Evolutionary conservation across 176 grass and related monocot species (phyloP).

Genomic region (Elymus sibiricus): DNA sequence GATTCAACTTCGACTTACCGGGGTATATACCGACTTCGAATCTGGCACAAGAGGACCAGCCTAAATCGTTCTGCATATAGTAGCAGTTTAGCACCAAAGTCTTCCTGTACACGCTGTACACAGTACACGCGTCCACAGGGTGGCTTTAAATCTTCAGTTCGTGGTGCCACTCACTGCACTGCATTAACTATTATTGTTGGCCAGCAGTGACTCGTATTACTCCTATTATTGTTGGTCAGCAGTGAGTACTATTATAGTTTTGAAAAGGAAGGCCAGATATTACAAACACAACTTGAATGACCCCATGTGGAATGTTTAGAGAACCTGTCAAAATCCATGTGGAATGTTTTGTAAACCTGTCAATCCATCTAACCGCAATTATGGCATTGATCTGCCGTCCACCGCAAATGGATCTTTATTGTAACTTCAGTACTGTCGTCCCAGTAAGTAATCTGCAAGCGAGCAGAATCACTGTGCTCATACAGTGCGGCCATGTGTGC

Average conservation of each 20-base stretch:
- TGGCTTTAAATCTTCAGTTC: background rate
- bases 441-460: constrained; percentile 26
- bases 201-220: background rate
- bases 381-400: no score
- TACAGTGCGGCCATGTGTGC: background rate
- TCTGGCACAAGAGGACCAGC: background rate
- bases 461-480: constrained; percentile 14
- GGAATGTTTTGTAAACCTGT: constrained; percentile 22
- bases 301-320: constrained; percentile 23
- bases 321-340: constrained; percentile 29
- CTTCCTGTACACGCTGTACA: background rate
- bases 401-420: constrained; percentile 1
- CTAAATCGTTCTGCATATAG: background rate
- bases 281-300: constrained; percentile 20
- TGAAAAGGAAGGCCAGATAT: background rate
- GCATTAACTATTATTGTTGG: background rate
- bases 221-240: background rate
- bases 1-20: no score
- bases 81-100: background rate
- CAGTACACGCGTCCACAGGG: background rate
- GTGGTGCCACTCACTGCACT: background rate
- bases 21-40: background rate
- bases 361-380: background rate
- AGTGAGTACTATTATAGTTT: background rate
- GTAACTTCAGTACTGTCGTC: background rate